phyloP scores from a whole-genome alignment of 2,329 filamentous ascomycete genomes.

The Aspergillus jensenii region DNA sequence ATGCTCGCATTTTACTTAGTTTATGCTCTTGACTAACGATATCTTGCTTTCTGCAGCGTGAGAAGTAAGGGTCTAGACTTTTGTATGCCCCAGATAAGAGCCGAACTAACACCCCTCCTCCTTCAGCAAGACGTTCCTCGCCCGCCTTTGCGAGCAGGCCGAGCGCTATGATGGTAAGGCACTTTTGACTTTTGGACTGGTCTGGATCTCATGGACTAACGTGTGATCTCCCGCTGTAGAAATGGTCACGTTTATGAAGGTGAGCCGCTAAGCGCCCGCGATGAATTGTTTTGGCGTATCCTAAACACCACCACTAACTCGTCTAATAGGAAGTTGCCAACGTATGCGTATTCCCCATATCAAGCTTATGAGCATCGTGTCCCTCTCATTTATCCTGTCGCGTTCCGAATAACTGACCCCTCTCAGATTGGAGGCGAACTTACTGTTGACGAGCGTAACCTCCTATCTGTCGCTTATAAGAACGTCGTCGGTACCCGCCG shows the following conservation, averaged over 20 bases:
- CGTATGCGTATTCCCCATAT: slow-evolving; percentile 49
- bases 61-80: slow-evolving; percentile 58
- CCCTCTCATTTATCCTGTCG: slow-evolving; percentile 12
- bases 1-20: background rate
- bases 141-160: slow-evolving; percentile 99
- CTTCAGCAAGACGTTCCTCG: slow-evolving; percentile 97
- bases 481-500: slow-evolving; percentile 98
- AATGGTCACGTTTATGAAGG: slow-evolving; percentile 99
- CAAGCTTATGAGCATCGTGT: background rate
- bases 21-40: slow-evolving; percentile 10
- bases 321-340: slow-evolving; percentile 82
- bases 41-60: slow-evolving; percentile 55
- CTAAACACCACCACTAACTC: slow-evolving; percentile 24
- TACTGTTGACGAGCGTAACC: slow-evolving; percentile 75
- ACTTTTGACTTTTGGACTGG: background rate
- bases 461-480: slow-evolving; percentile 99
- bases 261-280: slow-evolving; percentile 43
- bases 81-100: slow-evolving; percentile 19
- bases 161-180: slow-evolving; percentile 93
- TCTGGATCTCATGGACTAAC: slow-evolving; percentile 24
- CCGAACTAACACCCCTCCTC: slow-evolving; percentile 36
- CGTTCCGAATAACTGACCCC: slow-evolving; percentile 17
- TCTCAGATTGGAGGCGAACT: slow-evolving; percentile 64
- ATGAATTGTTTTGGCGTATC: background rate
- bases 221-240: slow-evolving; percentile 50